Evolutionary conservation across 2,329 filamentous ascomycete species (phyloP).

Genomic region (Alternaria gansuensis): DNA sequence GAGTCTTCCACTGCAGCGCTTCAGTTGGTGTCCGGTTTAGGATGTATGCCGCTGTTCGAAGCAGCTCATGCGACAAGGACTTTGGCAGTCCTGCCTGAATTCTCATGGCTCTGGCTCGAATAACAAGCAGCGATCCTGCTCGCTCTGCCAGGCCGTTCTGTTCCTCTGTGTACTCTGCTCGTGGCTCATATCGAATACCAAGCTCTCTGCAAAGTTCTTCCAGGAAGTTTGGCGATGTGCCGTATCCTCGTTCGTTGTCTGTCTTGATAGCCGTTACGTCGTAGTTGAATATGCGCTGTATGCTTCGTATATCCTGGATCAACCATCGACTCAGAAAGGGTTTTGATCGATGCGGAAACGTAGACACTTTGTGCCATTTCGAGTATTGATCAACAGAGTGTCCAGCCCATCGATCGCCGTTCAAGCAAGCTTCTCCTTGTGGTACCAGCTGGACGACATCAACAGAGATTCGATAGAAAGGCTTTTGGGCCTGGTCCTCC

Average conservation of each 20-base stretch:
- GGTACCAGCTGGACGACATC: too few relatives aligned
- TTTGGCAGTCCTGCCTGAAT: constrained; percentile 15
- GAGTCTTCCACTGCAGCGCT: constrained; percentile 27
- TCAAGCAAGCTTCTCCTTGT: too few relatives aligned
- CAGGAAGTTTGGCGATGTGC: constrained; percentile 2
- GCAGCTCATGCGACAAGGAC: constrained; percentile 17
- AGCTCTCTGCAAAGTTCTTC: constrained; percentile 6
- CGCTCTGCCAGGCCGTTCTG: constrained; percentile 26
- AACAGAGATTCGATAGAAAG: too few relatives aligned
- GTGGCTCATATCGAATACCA: constrained; percentile 10
- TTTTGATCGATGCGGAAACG: too few relatives aligned
- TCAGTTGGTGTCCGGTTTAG: constrained; percentile 25
- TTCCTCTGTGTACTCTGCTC: constrained; percentile 14
- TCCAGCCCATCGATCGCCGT: too few relatives aligned
- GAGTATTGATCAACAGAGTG: too few relatives aligned
- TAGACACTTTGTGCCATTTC: too few relatives aligned
- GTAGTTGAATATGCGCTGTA: constrained; percentile 22
- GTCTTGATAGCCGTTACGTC: constrained; percentile 21
- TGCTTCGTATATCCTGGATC: too few relatives aligned
- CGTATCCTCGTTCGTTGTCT: constrained; percentile 17
- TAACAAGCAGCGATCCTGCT: constrained; percentile 21
- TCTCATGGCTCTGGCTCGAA: constrained; percentile 11
- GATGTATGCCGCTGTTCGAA: constrained; percentile 22
- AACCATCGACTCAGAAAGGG: too few relatives aligned
- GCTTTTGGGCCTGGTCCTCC: too few relatives aligned